Evolutionary conservation across 257 asterid genomes (phyloP).

Genomic region (Rubia yunnanensis): DNA sequence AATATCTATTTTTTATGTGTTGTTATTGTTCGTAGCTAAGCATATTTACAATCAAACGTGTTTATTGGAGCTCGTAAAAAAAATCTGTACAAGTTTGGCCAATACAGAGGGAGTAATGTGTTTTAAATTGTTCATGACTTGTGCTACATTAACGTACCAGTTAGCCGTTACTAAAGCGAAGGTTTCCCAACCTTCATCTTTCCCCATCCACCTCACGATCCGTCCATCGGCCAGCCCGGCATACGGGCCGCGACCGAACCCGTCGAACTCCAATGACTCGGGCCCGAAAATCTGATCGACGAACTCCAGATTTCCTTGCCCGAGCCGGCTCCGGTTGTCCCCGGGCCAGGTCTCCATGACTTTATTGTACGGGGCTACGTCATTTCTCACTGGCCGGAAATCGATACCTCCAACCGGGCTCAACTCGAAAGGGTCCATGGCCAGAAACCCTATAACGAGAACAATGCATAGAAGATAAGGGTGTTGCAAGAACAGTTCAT

Average conservation of each 20-base stretch:
- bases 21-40: no score
- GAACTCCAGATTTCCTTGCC: slow-evolving; percentile 54
- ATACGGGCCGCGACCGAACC: slow-evolving; percentile 67
- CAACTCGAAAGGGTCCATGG: slow-evolving; percentile 60
- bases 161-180: slow-evolving; percentile 63
- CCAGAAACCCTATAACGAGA: slow-evolving; percentile 33
- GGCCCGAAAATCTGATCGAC: slow-evolving; percentile 70
- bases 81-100: no score
- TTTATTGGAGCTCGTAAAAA: no score
- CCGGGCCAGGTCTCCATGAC: slow-evolving; percentile 72
- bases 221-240: slow-evolving; percentile 93
- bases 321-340: slow-evolving; percentile 61
- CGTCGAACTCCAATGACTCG: slow-evolving; percentile 76
- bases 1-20: no score
- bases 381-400: slow-evolving; percentile 62
- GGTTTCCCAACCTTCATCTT: slow-evolving; percentile 69
- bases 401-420: slow-evolving; percentile 74
- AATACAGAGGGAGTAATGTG: no score
- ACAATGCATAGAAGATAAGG: slow-evolving; percentile 36
- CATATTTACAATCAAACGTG: no score
- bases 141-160: slow-evolving; percentile 31
- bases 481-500: slow-evolving; percentile 36
- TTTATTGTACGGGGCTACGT: slow-evolving; percentile 49
- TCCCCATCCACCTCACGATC: slow-evolving; percentile 79
- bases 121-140: no score